Evolutionary conservation across 495 filamentous ascomycete genomes (phyloP).

Genomic region (Aspergillus indologenus): DNA sequence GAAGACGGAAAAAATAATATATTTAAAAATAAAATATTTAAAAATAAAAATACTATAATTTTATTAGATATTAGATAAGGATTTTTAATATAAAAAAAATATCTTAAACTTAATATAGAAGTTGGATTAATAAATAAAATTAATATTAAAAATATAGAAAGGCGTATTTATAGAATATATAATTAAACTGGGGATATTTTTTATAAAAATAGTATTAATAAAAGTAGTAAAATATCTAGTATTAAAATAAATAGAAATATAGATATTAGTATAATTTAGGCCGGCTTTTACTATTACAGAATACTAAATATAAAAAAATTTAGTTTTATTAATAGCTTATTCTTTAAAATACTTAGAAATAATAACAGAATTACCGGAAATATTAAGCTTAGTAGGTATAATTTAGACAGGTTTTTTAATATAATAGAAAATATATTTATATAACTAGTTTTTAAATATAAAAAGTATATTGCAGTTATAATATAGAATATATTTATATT

Average conservation of each 20-base stretch:
- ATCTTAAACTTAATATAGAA: not conserved
- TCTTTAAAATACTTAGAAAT: not conserved
- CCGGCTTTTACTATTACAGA: not conserved
- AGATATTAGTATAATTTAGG: not conserved
- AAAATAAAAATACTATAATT: too few relatives aligned
- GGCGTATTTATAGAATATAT: not conserved
- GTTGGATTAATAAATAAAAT: not conserved
- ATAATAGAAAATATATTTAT: not conserved
- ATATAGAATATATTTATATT: conserved; percentile 1
- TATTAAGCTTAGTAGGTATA: not conserved
- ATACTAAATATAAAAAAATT: not conserved
- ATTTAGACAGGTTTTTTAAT: not conserved
- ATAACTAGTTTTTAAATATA: not conserved
- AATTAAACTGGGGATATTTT: not conserved
- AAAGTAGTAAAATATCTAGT: not conserved
- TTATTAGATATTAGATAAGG: too few relatives aligned
- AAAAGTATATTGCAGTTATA: not conserved
- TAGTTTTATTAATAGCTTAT: not conserved
- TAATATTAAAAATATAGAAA: not conserved
- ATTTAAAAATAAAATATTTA: too few relatives aligned
- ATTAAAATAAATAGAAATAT: not conserved
- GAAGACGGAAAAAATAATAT: not conserved
- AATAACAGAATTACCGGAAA: not conserved
- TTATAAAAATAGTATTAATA: not conserved
- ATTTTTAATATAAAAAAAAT: not conserved